Evolutionary conservation across 2,329 filamentous ascomycete genomes (phyloP).

Genomic region (Penicillium verrucosum): DNA sequence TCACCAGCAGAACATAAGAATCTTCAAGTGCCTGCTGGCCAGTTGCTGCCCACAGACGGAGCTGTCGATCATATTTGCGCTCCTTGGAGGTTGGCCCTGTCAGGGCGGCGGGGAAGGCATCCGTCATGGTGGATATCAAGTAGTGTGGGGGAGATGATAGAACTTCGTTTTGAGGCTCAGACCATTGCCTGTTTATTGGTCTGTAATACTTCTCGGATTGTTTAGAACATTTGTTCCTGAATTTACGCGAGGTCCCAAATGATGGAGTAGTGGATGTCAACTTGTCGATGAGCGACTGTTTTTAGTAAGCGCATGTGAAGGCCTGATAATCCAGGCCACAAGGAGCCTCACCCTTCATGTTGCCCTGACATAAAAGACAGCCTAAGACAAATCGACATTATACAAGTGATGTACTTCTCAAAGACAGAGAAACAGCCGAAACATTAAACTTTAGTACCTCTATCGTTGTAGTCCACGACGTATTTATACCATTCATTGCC

Average conservation of each 20-base stretch:
- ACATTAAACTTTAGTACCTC: too few relatives aligned
- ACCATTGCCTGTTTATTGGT: neutral
- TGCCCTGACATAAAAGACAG: too few relatives aligned
- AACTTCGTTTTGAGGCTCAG: neutral
- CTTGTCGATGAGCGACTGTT: neutral
- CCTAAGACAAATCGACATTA: too few relatives aligned
- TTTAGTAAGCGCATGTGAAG: constrained; percentile 1
- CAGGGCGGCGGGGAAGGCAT: constrained; percentile 35
- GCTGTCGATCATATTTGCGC: constrained; percentile 88
- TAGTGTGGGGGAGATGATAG: neutral
- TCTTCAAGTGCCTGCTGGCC: constrained; percentile 88
- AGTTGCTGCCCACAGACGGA: constrained; percentile 89
- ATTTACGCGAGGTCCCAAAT: neutral
- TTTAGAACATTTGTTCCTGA: neutral
- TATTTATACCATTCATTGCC: too few relatives aligned
- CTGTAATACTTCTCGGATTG: neutral
- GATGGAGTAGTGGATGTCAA: constrained; percentile 2
- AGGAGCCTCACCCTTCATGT: too few relatives aligned
- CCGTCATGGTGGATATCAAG: constrained; percentile 31
- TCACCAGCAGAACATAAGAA: constrained; percentile 85
- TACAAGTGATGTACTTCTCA: too few relatives aligned
- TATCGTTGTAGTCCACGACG: too few relatives aligned
- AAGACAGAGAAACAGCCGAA: too few relatives aligned
- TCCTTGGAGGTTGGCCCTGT: constrained; percentile 58
- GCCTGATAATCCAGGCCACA: neutral